Conservation (phyloP, 768 basidiomycete species). For the Nevesoporus exiguus region DNA sequence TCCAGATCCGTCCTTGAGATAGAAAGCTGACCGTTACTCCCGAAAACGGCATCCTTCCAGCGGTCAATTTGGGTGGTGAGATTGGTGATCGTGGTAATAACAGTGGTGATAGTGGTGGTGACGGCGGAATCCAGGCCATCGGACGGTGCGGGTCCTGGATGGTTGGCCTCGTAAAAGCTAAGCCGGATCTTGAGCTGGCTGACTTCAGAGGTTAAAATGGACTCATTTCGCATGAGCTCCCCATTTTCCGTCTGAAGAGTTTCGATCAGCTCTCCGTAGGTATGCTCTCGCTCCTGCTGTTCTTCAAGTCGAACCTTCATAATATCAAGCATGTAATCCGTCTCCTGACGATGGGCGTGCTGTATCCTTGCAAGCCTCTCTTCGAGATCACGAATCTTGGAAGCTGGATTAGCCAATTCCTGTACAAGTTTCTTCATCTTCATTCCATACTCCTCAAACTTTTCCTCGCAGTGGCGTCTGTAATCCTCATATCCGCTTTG, state of each 20-base stretch:
- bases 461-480: too few relatives aligned
- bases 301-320: neutral
- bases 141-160: neutral
- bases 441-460: too few relatives aligned
- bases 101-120: neutral
- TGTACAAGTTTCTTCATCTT: too few relatives aligned
- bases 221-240: neutral
- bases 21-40: neutral
- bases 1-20: constrained; percentile 10
- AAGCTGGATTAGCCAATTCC: too few relatives aligned
- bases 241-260: neutral
- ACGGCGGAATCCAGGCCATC: neutral
- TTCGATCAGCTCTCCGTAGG: neutral
- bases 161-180: neutral
- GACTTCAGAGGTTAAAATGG: neutral
- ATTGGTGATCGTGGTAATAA: constrained; percentile 1
- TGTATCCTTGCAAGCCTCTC: too few relatives aligned
- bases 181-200: constrained; percentile 1
- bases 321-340: neutral
- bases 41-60: neutral
- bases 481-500: too few relatives aligned
- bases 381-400: neutral
- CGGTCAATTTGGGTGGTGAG: neutral
- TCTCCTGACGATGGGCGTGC: constrained; percentile 1
- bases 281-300: neutral